These are phyloP conservation scores for Gorgonomyces haynaldii DNA, from an alignment of 192 early-diverging fungal genomes.

Conservation along the genomic window DNA sequence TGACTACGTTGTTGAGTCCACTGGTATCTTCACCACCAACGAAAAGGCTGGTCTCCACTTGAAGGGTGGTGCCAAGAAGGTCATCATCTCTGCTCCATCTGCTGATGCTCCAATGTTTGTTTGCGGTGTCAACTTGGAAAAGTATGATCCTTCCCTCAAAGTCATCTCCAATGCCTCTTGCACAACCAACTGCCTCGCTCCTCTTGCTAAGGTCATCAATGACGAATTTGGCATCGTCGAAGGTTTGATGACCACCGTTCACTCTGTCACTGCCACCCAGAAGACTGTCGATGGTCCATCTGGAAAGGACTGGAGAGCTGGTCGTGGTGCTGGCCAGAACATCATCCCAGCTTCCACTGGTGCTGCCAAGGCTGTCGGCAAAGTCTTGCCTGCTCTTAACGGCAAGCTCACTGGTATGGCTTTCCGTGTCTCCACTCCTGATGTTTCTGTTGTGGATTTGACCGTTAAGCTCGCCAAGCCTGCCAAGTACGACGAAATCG, in stretches of 20 bases:
- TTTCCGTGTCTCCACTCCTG: conserved; percentile 88
- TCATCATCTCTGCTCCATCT: conserved; percentile 96
- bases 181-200: conserved; percentile 99
- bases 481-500: conserved; percentile 85
- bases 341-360: conserved; percentile 97
- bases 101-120: conserved; percentile 98
- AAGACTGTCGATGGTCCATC: conserved; percentile 99
- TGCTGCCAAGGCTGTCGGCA: conserved; percentile 98
- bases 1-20: conserved; percentile 95
- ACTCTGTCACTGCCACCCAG: conserved; percentile 97
- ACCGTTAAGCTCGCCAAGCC: conserved; percentile 84
- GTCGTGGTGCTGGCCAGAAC: conserved; percentile 94
- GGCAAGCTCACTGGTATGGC: conserved; percentile 94
- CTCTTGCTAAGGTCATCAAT: conserved; percentile 92
- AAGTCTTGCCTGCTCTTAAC: conserved; percentile 87
- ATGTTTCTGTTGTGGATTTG: conserved; percentile 96
- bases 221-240: conserved; percentile 93
- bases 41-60: conserved; percentile 80
- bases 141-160: conserved; percentile 70
- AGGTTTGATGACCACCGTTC: conserved; percentile 97
- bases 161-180: conserved; percentile 98
- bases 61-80: conserved; percentile 89
- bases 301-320: conserved; percentile 93
- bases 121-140: conserved; percentile 83
- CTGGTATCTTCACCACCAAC: conserved; percentile 92